Conservation (phyloP, 164 flowering plant species). For the Aristolochia contorta region DNA sequence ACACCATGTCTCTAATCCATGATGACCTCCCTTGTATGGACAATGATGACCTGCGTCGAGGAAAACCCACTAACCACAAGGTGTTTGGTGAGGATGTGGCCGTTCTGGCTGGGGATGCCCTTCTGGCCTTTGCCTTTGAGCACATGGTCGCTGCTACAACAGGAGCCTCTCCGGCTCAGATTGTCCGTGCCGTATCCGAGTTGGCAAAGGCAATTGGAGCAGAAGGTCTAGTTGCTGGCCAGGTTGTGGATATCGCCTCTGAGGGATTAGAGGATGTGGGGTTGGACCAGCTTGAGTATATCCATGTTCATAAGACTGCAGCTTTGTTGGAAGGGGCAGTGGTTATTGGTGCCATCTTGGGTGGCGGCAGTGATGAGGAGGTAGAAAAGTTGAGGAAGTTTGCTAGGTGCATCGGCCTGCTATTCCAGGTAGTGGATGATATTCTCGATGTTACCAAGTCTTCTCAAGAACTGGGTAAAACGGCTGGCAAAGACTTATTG, state of each 20-base stretch:
- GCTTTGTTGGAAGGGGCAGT: conserved; percentile 46
- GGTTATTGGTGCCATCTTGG: conserved; percentile 50
- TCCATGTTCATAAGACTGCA: conserved; percentile 58
- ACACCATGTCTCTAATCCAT: conserved; percentile 69
- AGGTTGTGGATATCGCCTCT: conserved; percentile 44
- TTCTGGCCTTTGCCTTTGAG: conserved; percentile 52
- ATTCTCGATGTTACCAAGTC: conserved; percentile 59
- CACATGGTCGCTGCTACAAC: conserved; percentile 35
- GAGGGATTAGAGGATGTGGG: conserved; percentile 37
- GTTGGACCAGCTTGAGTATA: conserved; percentile 42
- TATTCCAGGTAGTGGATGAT: conserved; percentile 71
- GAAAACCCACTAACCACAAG: conserved; percentile 66
- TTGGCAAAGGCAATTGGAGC: conserved; percentile 45
- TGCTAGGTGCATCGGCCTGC: conserved; percentile 44
- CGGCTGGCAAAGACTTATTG: conserved; percentile 58
- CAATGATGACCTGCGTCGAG: conserved; percentile 59
- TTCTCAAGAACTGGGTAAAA: conserved; percentile 55
- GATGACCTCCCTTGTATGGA: conserved; percentile 77
- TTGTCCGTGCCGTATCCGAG: conserved; percentile 40
- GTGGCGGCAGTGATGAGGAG: conserved; percentile 46
- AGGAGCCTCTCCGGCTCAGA: conserved; percentile 22
- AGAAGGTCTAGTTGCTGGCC: conserved; percentile 47
- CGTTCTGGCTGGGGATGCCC: conserved; percentile 62
- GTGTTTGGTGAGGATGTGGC: conserved; percentile 63
- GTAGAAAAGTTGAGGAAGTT: conserved; percentile 41